A percentile compares a stretch with the other conserved stretches of the same genome.
phyloP scores from a whole-genome alignment of 257 asterid genomes.

The Ajuga chamaepitys region DNA sequence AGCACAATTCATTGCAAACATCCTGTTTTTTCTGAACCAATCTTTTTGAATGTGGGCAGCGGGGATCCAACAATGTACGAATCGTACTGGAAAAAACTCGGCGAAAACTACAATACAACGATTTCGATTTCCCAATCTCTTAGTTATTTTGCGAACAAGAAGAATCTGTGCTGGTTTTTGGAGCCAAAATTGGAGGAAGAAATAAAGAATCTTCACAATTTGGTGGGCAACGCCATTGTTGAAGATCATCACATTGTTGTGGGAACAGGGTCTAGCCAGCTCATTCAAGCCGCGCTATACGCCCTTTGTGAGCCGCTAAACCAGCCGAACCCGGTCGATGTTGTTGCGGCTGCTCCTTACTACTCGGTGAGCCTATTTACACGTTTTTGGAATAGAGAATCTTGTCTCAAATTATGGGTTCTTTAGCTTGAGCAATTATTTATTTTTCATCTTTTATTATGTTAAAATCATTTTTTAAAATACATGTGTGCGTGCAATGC shows the following conservation, averaged over 20 bases:
- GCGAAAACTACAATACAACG: conserved; percentile 9
- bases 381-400: too few relatives aligned
- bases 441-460: too few relatives aligned
- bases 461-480: too few relatives aligned
- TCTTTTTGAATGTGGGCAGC: conserved; percentile 3
- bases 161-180: conserved; percentile 58
- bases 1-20: too few relatives aligned
- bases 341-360: conserved; percentile 59
- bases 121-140: conserved; percentile 36
- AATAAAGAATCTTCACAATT: conserved; percentile 40
- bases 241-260: conserved; percentile 43
- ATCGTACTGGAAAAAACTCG: conserved; percentile 16
- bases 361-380: conserved; percentile 49
- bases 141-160: conserved; percentile 50
- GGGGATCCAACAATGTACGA: conserved; percentile 35
- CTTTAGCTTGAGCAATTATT: too few relatives aligned
- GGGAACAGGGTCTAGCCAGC: conserved; percentile 80
- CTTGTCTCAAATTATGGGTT: too few relatives aligned
- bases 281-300: conserved; percentile 55
- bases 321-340: conserved; percentile 31
- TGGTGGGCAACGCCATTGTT: conserved; percentile 53
- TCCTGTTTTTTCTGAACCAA: background rate
- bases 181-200: conserved; percentile 55
- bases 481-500: too few relatives aligned
- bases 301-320: conserved; percentile 35